These are phyloP conservation scores for Penicillium sp. DNA, from an alignment of 2,329 filamentous ascomycete genomes.

Conservation along the genomic window DNA sequence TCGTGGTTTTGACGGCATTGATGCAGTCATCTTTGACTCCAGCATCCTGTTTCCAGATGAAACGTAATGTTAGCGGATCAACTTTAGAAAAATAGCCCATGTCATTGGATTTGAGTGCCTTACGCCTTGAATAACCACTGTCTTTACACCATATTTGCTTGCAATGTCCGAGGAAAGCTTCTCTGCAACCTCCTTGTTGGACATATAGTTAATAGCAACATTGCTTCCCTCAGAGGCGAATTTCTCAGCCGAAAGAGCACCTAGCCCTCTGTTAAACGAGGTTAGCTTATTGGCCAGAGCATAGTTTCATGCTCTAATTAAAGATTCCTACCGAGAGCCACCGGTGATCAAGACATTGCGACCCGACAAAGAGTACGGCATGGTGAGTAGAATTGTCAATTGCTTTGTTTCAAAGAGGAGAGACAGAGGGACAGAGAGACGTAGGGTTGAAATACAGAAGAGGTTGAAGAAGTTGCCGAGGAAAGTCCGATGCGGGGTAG, in stretches of 20 bases:
- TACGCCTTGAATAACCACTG: conserved; percentile 61
- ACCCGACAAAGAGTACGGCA: conserved; percentile 63
- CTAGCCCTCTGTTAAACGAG: conserved; percentile 61
- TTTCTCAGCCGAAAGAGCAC: conserved; percentile 64
- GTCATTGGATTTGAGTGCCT: conserved; percentile 21
- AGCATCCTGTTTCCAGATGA: conserved; percentile 53
- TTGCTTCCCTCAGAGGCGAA: conserved; percentile 69
- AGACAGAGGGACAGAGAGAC: not conserved
- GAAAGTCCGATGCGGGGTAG: not conserved
- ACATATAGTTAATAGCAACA: conserved; percentile 72
- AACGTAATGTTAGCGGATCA: conserved; percentile 9
- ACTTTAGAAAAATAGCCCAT: not conserved
- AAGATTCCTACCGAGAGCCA: conserved; percentile 57
- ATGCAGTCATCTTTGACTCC: conserved; percentile 59
- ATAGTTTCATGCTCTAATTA: not conserved
- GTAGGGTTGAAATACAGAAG: not conserved
- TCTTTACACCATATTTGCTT: conserved; percentile 51
- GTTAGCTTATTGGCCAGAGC: conserved; percentile 4
- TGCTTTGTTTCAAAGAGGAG: not conserved
- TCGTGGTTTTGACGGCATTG: conserved; percentile 59
- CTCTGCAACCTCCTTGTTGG: conserved; percentile 60
- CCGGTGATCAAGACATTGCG: conserved; percentile 66
- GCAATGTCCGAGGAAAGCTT: conserved; percentile 58
- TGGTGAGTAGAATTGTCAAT: conserved; percentile 30
- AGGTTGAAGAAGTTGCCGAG: not conserved